Base-by-base conservation (phyloP, 257 asterid species). In the Solanum appendiculatum region DNA sequence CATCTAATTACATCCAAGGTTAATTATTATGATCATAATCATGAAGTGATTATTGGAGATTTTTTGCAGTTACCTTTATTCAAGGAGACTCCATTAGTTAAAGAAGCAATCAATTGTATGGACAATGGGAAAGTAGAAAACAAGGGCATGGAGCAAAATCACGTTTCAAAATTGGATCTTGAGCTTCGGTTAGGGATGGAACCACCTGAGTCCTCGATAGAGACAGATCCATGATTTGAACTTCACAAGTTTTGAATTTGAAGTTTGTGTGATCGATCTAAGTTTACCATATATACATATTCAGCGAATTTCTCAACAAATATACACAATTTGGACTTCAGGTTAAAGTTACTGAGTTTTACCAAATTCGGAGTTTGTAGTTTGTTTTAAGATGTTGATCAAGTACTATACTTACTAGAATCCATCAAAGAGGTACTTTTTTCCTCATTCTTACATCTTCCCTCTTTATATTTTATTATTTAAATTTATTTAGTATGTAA, bases 151-250 rank as follows among this genome's bases (percentile, higher is more conserved):
- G 86, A 80, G 36, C 58, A 69, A 77, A 44, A 21, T 40, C 54
- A 6, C 7, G 86, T 63, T 39, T 68, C 86, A 44, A 89, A 85
- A 40, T 29, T 88, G 85, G 92, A 90, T 46, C 91, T 90, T 33
- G 92, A 90, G 88, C 91, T 90, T 37, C 87, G 89, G n/a, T 90
- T 90, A 84, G 92, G 92, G 60, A 36, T 73, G 15, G 89, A 90
- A 18, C 89, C 88, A 34, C 84, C 58, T 3, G 29, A 64, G 78
- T 37, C 70, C 7, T 70, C 7, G 14, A 33, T 7, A 16, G 10
- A 68, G 23, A 16, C 14, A 20, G 5, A 70, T 72, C 2, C 10
- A 72, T 8, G 16, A 36, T 72, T 18, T 72, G 18, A 72, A 72
- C 15, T 72, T 70, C 2, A 33, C 0, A 33, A 1, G 42, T 70